A percentile compares a stretch with the other conserved stretches of the same genome.
Evolutionary conservation across 768 basidiomycete genomes (phyloP).

Genomic region (Tricholoma furcatifolium): DNA sequence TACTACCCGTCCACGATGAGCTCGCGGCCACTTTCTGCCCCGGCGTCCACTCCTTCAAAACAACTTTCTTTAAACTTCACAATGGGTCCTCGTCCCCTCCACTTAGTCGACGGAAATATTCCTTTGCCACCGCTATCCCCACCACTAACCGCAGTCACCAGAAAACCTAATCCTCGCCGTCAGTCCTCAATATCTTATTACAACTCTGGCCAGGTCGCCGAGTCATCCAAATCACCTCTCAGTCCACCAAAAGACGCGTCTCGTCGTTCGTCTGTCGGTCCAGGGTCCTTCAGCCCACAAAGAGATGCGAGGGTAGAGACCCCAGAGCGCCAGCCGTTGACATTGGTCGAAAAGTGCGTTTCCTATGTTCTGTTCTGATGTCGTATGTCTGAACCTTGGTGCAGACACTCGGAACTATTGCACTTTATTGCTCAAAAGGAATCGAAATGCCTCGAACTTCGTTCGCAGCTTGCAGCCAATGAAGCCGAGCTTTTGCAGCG

Average conservation of each 20-base stretch:
- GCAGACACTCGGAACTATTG: constrained; percentile 77
- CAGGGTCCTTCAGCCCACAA: constrained; percentile 12
- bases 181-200: constrained; percentile 59
- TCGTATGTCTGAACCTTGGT: constrained; percentile 1
- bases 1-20: constrained; percentile 9
- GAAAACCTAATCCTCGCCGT: constrained; percentile 30
- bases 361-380: background rate
- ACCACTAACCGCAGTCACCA: constrained; percentile 21
- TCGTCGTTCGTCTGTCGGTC: constrained; percentile 22
- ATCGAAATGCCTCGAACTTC: constrained; percentile 77
- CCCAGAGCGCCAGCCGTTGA: constrained; percentile 45
- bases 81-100: constrained; percentile 46
- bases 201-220: constrained; percentile 22
- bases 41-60: constrained; percentile 17
- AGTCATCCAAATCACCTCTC: constrained; percentile 14
- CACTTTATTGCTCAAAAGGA: constrained; percentile 87
- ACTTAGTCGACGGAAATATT: constrained; percentile 39
- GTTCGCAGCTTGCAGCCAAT: constrained; percentile 68
- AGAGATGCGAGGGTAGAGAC: constrained; percentile 23
- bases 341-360: constrained; percentile 71
- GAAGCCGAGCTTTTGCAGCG: constrained; percentile 71
- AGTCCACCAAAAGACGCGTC: constrained; percentile 14
- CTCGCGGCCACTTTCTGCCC: constrained; percentile 10
- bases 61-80: constrained; percentile 30
- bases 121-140: constrained; percentile 19